A percentile compares a stretch with the other conserved stretches of the same genome.
Evolutionary conservation across 768 basidiomycete genomes (phyloP).

Genomic region (Pleurotus giganteus): DNA sequence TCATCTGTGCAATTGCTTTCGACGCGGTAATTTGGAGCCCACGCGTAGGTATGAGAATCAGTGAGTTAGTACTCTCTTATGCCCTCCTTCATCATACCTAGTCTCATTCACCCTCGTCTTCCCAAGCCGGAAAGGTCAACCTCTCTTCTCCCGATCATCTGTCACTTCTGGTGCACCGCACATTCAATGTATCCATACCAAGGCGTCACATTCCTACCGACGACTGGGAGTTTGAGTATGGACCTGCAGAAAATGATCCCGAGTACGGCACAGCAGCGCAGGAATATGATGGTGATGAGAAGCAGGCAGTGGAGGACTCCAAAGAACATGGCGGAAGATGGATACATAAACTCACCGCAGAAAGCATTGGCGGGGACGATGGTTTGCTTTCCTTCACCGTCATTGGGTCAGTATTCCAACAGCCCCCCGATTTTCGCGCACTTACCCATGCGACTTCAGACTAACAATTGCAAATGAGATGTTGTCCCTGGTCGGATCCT

Average conservation of each 20-base stretch:
- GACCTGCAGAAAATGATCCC: constrained; percentile 76
- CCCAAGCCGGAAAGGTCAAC: constrained; percentile 78
- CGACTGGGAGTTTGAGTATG: constrained; percentile 85
- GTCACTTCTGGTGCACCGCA: constrained; percentile 84
- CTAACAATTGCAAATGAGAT: constrained; percentile 90
- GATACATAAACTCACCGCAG: constrained; percentile 71
- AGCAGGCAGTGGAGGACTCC: constrained; percentile 22
- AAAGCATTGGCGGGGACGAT: constrained; percentile 63
- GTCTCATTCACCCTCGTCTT: background rate
- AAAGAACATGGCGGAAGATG: constrained; percentile 66
- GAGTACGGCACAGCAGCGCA: constrained; percentile 50
- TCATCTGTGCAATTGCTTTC: constrained; percentile 71
- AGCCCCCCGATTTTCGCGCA: background rate
- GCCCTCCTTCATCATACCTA: constrained; percentile 5
- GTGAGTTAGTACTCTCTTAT: constrained; percentile 39
- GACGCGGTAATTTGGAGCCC: constrained; percentile 91
- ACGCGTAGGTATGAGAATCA: constrained; percentile 72
- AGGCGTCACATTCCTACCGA: constrained; percentile 84
- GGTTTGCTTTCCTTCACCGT: constrained; percentile 82
- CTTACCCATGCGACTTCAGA: constrained; percentile 36
- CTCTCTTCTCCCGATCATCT: constrained; percentile 91
- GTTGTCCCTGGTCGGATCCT: constrained; percentile 84
- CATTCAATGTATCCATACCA: constrained; percentile 95
- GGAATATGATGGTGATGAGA: constrained; percentile 21
- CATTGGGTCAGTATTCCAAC: constrained; percentile 79